Evolutionary conservation across 2,329 filamentous ascomycete genomes (phyloP), one percentile per base, ranked within the genome.

Genomic region (Pseudohalonectria lignicola): DNA sequence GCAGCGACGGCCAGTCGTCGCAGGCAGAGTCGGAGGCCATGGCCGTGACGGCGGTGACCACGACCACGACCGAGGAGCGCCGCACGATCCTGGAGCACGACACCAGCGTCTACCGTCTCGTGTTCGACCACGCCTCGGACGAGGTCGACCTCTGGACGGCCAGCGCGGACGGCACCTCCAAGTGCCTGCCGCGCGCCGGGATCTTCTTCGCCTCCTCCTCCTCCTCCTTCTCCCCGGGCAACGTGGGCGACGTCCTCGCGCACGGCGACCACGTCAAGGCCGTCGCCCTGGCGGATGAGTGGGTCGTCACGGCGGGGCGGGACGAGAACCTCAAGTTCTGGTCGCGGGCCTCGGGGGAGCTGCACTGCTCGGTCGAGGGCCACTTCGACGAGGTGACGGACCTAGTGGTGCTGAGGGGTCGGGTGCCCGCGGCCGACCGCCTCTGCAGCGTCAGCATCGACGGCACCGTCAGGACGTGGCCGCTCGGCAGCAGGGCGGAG

Each of bases 361-460:
- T 93, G 23, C 73, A 82, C 52, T 83, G 83, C 55, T 72, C 73
- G 7, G 79, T 90, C 43, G 71, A 76, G 28, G 92, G 92, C 0
- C 92, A 98, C 61, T 96, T 77, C 53, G 87, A 98, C 53, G 92
- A 96, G 58, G 81, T 98, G 12, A 95, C 86, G 1, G 86, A 81
- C 26, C 60, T 96, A 31, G 66, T 82, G 2, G 54, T 93, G 36
- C 55, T 87, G 20, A 56, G 60, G 19, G 61, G 61, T 40, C 43
- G 49, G 1, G 45, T 49, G 16, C 59, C 57, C 4, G 50, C 53
- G 5, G 65, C 62, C 16, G 65, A 66, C 43, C 63, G 66, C 41
- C 63, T 94, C 10, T 76, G 85, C 45, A 95, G 87, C 55, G 83
- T 92, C 39, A 79, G 85, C 46, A 93, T 96, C 48, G 92, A 98